Evolutionary conservation across 2,329 filamentous ascomycete genomes (phyloP).

Genomic region (Parafenestella ontariensis): DNA sequence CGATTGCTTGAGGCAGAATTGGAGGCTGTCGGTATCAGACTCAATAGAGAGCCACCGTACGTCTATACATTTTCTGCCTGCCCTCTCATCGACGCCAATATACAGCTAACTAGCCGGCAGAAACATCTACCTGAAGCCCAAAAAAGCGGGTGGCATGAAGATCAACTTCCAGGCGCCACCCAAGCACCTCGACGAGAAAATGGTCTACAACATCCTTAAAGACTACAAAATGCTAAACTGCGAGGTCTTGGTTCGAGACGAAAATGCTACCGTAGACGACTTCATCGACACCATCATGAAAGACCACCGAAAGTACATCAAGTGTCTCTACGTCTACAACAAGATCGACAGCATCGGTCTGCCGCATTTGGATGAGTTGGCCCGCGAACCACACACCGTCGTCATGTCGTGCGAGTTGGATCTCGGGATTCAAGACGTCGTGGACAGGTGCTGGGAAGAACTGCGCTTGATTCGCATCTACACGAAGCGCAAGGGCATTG

Average conservation of each 20-base stretch:
- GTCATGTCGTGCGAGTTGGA: constrained; percentile 99
- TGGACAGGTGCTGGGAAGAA: constrained; percentile 95
- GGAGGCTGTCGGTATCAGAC: constrained; percentile 90
- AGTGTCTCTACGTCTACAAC: constrained; percentile 96
- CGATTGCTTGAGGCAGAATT: constrained; percentile 88
- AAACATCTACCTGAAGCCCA: constrained; percentile 96
- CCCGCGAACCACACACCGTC: constrained; percentile 89
- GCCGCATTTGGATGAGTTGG: constrained; percentile 90
- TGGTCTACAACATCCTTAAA: constrained; percentile 95
- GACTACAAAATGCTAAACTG: constrained; percentile 99
- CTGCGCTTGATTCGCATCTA: constrained; percentile 89
- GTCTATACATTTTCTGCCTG: constrained; percentile 40
- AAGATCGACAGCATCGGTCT: constrained; percentile 96
- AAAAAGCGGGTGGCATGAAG: constrained; percentile 98
- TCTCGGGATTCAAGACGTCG: constrained; percentile 89
- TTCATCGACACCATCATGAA: constrained; percentile 99
- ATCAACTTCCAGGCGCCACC: constrained; percentile 92
- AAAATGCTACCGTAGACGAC: constrained; percentile 92
- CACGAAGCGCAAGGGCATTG: constrained; percentile 84
- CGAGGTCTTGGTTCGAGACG: constrained; percentile 93
- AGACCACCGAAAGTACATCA: constrained; percentile 97
- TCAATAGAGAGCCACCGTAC: constrained; percentile 90
- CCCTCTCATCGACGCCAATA: neutral
- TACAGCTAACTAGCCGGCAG: constrained; percentile 53
- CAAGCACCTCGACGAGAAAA: constrained; percentile 93